Base-by-base conservation (phyloP, 2,329 filamentous ascomycete species). In the Scortechinia acanthostroma region DNA sequence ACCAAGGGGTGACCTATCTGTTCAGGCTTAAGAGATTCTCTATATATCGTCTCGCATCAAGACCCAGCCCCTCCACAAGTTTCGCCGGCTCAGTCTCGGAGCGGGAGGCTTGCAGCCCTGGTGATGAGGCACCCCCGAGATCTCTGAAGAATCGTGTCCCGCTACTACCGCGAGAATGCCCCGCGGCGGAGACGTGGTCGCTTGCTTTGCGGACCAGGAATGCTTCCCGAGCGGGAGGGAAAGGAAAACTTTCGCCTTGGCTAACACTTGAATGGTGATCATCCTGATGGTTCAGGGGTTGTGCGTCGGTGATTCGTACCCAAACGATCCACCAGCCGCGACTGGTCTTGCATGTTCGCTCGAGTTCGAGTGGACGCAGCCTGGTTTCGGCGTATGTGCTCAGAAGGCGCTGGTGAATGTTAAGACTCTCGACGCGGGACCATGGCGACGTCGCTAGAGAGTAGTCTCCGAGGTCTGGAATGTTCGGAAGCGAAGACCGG, bases 261-360 rank as follows among this genome's bases (percentile, higher is more conserved):
- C 10, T 10, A 10, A 30, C 25, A n/a, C 10, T 10, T 30, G 25
- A 30, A n/a, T n/a, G n/a, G n/a, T n/a, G n/a, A n/a, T n/a, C n/a
- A n/a, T n/a, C n/a, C n/a, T n/a, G n/a, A n/a, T n/a, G n/a, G n/a
- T n/a, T n/a, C n/a, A n/a, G n/a, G n/a, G n/a, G n/a, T 10, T 10
- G n/a, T 6, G 35, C 35, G 6, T 10, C 17, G 35, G 6, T 13
- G 20, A 19, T 44, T 5, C 76, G 69, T 58, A 83, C 73, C 79
- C 80, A 84, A 19, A 82, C 73, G 2, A 84, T 69, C 80, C 80
- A 84, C 79, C 79, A 84, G 4, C 76, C 76, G n/a, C 79, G 70
- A 37, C 62, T 71, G 0, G 79, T 83, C 58, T 83, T 83, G 57
- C 73, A 75, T 1, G 75, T 82, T 22, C 76, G 67, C 53, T 84